phyloP scores from a whole-genome alignment of 306 rosid genomes.

The Potentilla sterilis region DNA sequence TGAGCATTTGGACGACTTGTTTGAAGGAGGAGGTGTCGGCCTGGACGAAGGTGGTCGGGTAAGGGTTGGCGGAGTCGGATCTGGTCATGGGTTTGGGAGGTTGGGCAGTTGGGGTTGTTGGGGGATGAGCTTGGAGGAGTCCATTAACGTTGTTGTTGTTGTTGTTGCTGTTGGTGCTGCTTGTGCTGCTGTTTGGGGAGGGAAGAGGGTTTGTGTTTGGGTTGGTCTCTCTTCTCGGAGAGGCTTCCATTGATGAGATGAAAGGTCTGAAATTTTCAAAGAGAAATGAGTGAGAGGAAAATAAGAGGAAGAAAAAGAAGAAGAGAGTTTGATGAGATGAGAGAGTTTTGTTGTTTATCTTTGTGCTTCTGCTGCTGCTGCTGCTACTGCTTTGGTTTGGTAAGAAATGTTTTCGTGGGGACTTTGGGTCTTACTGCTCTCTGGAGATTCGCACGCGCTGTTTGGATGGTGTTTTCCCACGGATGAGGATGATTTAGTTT shows the following conservation, averaged over 20 bases:
- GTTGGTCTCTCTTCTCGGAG: slow-evolving; percentile 33
- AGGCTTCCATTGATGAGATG: slow-evolving; percentile 51
- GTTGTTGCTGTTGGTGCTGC: slow-evolving; percentile 40
- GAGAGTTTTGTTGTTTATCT: slow-evolving; percentile 27
- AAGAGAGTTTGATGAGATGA: slow-evolving; percentile 6
- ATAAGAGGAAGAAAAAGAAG: neutral
- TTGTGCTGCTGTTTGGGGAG: slow-evolving; percentile 36
- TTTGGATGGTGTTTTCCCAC: slow-evolving; percentile 12
- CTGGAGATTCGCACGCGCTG: slow-evolving; percentile 33
- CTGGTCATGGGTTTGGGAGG: slow-evolving; percentile 54
- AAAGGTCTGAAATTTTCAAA: neutral
- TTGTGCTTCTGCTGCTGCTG: neutral
- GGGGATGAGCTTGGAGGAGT: slow-evolving; percentile 29
- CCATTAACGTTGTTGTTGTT: slow-evolving; percentile 27
- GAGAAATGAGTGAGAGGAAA: neutral
- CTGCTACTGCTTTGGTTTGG: slow-evolving; percentile 37
- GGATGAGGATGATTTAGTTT: neutral
- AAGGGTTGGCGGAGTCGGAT: slow-evolving; percentile 82
- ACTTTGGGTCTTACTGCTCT: slow-evolving; percentile 8
- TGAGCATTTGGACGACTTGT: slow-evolving; percentile 97
- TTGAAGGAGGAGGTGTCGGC: slow-evolving; percentile 88
- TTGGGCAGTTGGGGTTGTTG: slow-evolving; percentile 18
- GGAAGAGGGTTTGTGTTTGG: slow-evolving; percentile 24
- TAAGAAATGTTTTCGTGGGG: slow-evolving; percentile 45
- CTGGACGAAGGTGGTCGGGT: slow-evolving; percentile 94